phyloP scores from a whole-genome alignment of 2,329 filamentous ascomycete species.

The Cryoendolithus antarcticus region DNA sequence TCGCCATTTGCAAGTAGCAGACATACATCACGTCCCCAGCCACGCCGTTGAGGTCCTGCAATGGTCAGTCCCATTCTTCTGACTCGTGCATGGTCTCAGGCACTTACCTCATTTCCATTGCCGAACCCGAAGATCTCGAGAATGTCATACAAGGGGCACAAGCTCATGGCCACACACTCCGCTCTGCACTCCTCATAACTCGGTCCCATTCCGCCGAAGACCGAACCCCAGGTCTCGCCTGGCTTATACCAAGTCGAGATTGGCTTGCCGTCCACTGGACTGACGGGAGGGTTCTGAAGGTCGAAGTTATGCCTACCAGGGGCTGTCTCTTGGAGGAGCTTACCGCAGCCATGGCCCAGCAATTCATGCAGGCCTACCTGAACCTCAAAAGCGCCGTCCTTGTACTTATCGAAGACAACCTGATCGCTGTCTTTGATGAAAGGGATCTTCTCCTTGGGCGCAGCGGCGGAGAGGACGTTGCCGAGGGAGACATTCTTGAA shows the following conservation, averaged over 20 bases:
- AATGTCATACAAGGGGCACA: conserved; percentile 79
- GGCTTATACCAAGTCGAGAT: conserved; percentile 85
- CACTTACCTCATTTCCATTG: conserved; percentile 45
- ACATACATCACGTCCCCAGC: conserved; percentile 81
- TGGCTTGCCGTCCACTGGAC: conserved; percentile 64
- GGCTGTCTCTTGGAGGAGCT: conserved; percentile 79
- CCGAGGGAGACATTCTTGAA: conserved; percentile 93
- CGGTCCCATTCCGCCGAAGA: conserved; percentile 77
- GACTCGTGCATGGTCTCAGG: neutral
- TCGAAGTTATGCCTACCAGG: conserved; percentile 84
- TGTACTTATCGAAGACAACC: conserved; percentile 66
- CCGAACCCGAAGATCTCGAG: conserved; percentile 88
- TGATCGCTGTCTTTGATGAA: conserved; percentile 75
- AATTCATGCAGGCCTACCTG: conserved; percentile 93
- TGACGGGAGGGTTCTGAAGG: conserved; percentile 64
- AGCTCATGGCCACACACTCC: conserved; percentile 83
- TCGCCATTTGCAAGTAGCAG: conserved; percentile 85
- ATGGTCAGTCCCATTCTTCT: neutral
- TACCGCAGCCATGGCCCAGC: conserved; percentile 83
- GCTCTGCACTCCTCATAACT: conserved; percentile 92
- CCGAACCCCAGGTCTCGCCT: conserved; percentile 85
- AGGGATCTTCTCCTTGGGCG: conserved; percentile 81
- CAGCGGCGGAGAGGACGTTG: conserved; percentile 84
- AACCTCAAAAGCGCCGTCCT: conserved; percentile 82
- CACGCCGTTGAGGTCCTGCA: conserved; percentile 53